These are phyloP conservation scores for Tephrocybe sp. DNA, from an alignment of 768 basidiomycete species.

Conservation along the genomic window DNA sequence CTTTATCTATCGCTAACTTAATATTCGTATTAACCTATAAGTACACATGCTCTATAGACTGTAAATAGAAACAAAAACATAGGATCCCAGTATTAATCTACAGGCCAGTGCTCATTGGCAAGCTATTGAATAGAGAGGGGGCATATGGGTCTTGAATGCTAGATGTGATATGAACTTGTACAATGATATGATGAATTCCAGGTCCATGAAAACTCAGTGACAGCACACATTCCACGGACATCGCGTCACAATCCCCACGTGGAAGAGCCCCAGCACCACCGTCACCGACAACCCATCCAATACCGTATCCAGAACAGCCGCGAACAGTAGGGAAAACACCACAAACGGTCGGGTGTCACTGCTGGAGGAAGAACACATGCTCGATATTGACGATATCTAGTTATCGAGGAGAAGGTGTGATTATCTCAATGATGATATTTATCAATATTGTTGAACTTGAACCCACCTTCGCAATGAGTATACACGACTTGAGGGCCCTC, in stretches of 20 bases:
- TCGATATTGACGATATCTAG: constrained; percentile 19
- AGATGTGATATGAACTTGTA: too few species aligned
- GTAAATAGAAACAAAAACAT: too few species aligned
- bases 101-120: too few species aligned
- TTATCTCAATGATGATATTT: too few species aligned
- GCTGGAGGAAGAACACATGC: constrained; percentile 15
- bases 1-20: too few species aligned
- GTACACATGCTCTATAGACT: too few species aligned
- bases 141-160: too few species aligned
- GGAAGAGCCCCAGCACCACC: constrained; percentile 18
- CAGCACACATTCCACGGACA: constrained; percentile 13
- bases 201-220: not conserved
- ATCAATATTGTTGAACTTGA: too few species aligned
- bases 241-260: constrained; percentile 16
- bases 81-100: too few species aligned
- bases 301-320: constrained; percentile 25
- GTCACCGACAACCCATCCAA: constrained; percentile 21
- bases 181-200: not conserved
- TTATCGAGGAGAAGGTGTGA: too few species aligned
- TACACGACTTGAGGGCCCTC: constrained; percentile 23
- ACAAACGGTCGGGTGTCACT: constrained; percentile 3
- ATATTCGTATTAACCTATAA: too few species aligned
- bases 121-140: too few species aligned
- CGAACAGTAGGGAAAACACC: constrained; percentile 16
- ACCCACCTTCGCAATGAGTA: constrained; percentile 26